Percentiles rank a stretch among this genome's conserved stretches.
phyloP scores from a whole-genome alignment of 2,329 filamentous ascomycete species.

The Exophiala alcalophila region DNA sequence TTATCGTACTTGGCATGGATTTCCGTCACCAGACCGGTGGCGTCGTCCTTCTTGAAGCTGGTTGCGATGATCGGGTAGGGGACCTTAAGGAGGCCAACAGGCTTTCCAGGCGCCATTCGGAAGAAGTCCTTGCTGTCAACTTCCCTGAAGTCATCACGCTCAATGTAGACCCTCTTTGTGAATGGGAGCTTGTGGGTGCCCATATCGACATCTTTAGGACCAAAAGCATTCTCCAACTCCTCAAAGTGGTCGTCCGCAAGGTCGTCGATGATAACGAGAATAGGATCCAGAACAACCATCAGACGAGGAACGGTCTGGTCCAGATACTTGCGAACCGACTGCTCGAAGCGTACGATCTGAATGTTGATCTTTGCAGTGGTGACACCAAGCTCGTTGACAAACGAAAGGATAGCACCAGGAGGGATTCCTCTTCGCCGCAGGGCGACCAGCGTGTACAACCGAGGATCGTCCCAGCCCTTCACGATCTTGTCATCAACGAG shows the following conservation, averaged over 20 bases:
- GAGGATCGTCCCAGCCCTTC: slow-evolving; percentile 84
- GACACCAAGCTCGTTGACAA: slow-evolving; percentile 87
- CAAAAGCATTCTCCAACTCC: slow-evolving; percentile 71
- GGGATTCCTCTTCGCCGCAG: slow-evolving; percentile 82
- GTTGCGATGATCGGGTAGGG: slow-evolving; percentile 67
- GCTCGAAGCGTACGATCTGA: slow-evolving; percentile 77
- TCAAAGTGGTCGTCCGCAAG: slow-evolving; percentile 64
- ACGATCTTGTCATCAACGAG: slow-evolving; percentile 76
- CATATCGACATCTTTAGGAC: slow-evolving; percentile 67
- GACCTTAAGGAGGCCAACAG: slow-evolving; percentile 69
- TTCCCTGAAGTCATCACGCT: slow-evolving; percentile 73
- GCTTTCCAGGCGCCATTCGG: slow-evolving; percentile 71
- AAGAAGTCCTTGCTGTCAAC: slow-evolving; percentile 71
- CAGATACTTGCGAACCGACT: slow-evolving; percentile 78
- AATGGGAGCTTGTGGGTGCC: slow-evolving; percentile 59
- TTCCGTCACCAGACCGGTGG: slow-evolving; percentile 62
- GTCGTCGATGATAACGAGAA: slow-evolving; percentile 79
- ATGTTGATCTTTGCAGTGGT: slow-evolving; percentile 79
- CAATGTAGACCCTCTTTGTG: slow-evolving; percentile 79
- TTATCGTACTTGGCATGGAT: slow-evolving; percentile 68
- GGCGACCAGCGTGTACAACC: slow-evolving; percentile 81
- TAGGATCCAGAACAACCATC: slow-evolving; percentile 83
- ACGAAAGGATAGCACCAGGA: slow-evolving; percentile 81
- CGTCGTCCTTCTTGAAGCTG: slow-evolving; percentile 64
- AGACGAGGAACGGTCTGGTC: slow-evolving; percentile 83